These are phyloP conservation scores for Ophiostoma fasciatum DNA, from an alignment of 2,329 filamentous ascomycete species.

Conservation along the genomic window DNA sequence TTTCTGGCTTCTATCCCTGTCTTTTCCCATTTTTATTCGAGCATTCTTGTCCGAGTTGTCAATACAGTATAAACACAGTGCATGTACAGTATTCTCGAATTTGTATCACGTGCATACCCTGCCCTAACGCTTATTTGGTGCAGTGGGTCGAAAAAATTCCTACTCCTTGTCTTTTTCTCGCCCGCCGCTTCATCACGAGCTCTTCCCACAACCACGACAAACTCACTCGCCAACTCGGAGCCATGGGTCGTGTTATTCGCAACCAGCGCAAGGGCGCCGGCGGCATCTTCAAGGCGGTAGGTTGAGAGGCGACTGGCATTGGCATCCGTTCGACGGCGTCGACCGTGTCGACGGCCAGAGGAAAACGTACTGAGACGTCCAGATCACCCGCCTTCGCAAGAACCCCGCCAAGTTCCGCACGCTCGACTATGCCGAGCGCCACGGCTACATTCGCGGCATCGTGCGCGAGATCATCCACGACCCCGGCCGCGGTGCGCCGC, in stretches of 20 bases:
- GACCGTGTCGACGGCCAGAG: too few relatives aligned
- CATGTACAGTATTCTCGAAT: too few relatives aligned
- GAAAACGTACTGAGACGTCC: constrained; percentile 10
- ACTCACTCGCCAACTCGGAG: too few relatives aligned
- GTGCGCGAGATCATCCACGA: constrained; percentile 99
- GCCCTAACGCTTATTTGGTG: too few relatives aligned
- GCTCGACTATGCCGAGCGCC: constrained; percentile 91
- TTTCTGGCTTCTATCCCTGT: too few relatives aligned
- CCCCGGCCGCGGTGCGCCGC: constrained; percentile 91
- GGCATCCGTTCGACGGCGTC: too few relatives aligned
- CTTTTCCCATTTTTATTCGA: too few relatives aligned
- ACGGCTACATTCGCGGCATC: constrained; percentile 94
- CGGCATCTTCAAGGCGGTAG: constrained; percentile 35
- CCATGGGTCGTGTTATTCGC: constrained; percentile 31
- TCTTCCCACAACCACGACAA: not conserved
- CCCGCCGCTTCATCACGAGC: constrained; percentile 7
- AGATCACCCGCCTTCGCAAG: constrained; percentile 90
- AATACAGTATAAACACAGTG: too few relatives aligned
- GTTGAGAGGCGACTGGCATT: constrained; percentile 5
- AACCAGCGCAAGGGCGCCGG: constrained; percentile 49
- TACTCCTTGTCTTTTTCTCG: too few relatives aligned
- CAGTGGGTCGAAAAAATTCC: too few relatives aligned
- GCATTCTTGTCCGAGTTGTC: too few relatives aligned
- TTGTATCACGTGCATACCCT: too few relatives aligned
- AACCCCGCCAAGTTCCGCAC: constrained; percentile 83